Conservation (phyloP, 208 protist genomes). For the Wallacemonas sp. region DNA sequence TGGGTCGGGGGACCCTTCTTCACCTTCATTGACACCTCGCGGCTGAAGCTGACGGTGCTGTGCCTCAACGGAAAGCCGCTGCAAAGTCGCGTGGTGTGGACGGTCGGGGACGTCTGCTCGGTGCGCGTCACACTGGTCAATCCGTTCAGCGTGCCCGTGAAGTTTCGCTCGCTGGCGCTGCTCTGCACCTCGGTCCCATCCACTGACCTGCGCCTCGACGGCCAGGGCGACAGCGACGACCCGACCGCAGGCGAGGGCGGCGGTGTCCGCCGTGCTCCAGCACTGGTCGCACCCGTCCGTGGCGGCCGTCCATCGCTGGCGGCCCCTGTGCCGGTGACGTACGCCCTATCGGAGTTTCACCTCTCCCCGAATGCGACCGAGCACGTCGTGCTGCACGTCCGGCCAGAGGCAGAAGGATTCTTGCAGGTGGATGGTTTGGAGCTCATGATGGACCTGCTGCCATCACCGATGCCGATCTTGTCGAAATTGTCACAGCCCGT, state of each 20-base stretch:
- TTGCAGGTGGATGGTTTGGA: constrained; percentile 71
- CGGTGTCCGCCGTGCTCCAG: not conserved
- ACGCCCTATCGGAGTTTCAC: constrained; percentile 55
- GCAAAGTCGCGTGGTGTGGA: constrained; percentile 77
- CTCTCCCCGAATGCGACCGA: constrained; percentile 50
- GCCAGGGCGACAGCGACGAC: not conserved
- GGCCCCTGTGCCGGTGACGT: constrained; percentile 52
- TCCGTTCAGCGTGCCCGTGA: constrained; percentile 50
- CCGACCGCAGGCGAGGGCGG: not conserved
- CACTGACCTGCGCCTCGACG: not conserved
- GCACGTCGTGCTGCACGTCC: constrained; percentile 64
- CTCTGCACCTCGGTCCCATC: constrained; percentile 35
- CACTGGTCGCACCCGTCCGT: not conserved
- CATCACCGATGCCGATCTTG: constrained; percentile 32
- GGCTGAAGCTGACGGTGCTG: constrained; percentile 82
- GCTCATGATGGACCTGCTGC: constrained; percentile 37
- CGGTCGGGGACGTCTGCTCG: constrained; percentile 75
- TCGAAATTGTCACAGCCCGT: constrained; percentile 30
- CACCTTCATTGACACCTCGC: constrained; percentile 88
- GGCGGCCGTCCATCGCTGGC: not conserved
- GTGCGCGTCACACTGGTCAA: constrained; percentile 77
- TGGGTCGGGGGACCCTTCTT: constrained; percentile 81
- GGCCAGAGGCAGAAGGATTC: constrained; percentile 62
- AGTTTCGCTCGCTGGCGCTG: constrained; percentile 58
- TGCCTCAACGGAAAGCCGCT: constrained; percentile 80